These are phyloP conservation scores for Arthrinium phaeospermum DNA, from an alignment of 2,329 filamentous ascomycete genomes.

Conservation along the genomic window DNA sequence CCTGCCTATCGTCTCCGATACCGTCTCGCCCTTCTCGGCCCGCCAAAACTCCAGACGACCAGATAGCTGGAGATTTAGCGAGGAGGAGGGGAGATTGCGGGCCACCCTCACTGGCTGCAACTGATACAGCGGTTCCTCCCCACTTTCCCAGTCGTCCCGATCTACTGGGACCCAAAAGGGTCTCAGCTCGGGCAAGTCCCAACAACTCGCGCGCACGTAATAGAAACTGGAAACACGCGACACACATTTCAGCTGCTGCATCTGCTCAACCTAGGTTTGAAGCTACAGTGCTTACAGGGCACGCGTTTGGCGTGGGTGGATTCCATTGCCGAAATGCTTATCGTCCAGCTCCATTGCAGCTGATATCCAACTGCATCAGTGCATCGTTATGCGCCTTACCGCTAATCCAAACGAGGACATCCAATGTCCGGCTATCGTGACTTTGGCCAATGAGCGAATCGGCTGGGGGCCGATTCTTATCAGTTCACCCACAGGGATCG, in stretches of 20 bases:
- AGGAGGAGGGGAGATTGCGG: conserved; percentile 7
- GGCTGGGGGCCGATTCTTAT: conserved; percentile 10
- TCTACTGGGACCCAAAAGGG: neutral
- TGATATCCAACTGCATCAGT: neutral
- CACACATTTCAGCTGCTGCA: conserved; percentile 1
- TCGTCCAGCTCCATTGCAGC: neutral
- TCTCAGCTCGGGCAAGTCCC: neutral
- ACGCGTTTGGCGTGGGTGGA: neutral
- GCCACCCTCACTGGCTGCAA: conserved; percentile 1
- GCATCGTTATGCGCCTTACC: neutral
- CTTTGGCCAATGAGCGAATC: neutral
- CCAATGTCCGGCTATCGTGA: conserved; percentile 10
- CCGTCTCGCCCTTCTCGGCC: neutral
- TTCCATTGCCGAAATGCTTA: neutral
- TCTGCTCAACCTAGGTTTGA: neutral
- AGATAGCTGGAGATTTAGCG: neutral
- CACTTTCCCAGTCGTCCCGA: neutral
- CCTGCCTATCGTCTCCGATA: neutral
- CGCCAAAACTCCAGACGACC: neutral
- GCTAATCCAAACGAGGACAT: neutral
- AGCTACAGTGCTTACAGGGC: neutral
- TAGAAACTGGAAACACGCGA: neutral
- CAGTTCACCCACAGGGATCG: conserved; percentile 1
- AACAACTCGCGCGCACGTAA: neutral
- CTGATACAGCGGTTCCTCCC: neutral